Evolutionary conservation across 106 monocot species (phyloP).

Genomic region (Alisma plantagoaquatica): DNA sequence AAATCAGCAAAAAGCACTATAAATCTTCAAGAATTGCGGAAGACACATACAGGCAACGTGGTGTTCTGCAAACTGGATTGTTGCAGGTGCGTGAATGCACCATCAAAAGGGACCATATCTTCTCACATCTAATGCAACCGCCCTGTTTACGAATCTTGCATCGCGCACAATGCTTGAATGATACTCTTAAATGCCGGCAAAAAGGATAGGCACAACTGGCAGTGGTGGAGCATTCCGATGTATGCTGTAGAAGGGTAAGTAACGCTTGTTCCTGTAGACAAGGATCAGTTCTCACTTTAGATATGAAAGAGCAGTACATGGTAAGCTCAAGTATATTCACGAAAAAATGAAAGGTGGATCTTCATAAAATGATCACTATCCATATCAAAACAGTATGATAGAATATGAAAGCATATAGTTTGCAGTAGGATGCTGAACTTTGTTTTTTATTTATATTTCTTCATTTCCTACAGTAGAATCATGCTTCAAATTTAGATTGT

Average conservation of each 20-base stretch:
- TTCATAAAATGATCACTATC: too few relatives aligned
- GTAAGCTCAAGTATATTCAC: too few relatives aligned
- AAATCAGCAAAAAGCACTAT: neutral
- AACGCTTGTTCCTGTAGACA: slow-evolving; percentile 2
- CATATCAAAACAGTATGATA: too few relatives aligned
- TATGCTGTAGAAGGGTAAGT: slow-evolving; percentile 7
- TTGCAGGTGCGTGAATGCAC: slow-evolving; percentile 9
- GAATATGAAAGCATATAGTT: too few relatives aligned
- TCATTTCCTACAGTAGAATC: too few relatives aligned
- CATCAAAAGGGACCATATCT: slow-evolving; percentile 13
- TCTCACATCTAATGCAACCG: slow-evolving; percentile 12
- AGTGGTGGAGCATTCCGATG: slow-evolving; percentile 1
- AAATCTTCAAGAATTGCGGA: too few relatives aligned
- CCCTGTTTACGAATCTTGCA: slow-evolving; percentile 8
- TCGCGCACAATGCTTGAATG: slow-evolving; percentile 9
- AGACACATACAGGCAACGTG: slow-evolving; percentile 13
- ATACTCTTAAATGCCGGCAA: slow-evolving; percentile 7
- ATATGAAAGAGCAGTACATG: too few relatives aligned
- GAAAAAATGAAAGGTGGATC: too few relatives aligned
- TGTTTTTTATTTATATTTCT: too few relatives aligned
- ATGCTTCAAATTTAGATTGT: too few relatives aligned
- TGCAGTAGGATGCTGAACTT: too few relatives aligned
- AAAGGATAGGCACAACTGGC: neutral
- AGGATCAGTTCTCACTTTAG: too few relatives aligned
- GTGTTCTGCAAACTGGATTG: slow-evolving; percentile 4